A percentile compares a stretch with the other conserved stretches of the same genome.
phyloP scores from a whole-genome alignment of 768 basidiomycete genomes.

The Rhizopogon sp. region DNA sequence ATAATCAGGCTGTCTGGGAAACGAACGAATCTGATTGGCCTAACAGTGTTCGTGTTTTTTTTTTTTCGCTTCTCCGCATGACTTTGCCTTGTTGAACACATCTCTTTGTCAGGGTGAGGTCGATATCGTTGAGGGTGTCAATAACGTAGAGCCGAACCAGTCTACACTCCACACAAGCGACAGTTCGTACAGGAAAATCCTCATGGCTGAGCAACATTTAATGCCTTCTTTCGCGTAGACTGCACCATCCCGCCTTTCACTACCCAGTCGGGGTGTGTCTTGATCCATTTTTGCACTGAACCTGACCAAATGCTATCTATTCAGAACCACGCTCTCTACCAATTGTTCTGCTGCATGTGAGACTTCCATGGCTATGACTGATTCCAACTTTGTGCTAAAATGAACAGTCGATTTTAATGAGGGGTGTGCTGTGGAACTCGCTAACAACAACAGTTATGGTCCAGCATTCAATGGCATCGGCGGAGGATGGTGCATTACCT shows the following conservation, averaged over 20 bases:
- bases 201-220: not conserved
- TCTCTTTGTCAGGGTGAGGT: slow-evolving; percentile 30
- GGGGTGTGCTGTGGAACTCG: slow-evolving; percentile 18
- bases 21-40: slow-evolving; percentile 12
- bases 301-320: not conserved
- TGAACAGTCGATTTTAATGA: slow-evolving; percentile 6
- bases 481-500: slow-evolving; percentile 32
- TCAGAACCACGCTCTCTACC: not conserved
- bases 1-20: slow-evolving; percentile 3
- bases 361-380: not conserved
- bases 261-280: not conserved
- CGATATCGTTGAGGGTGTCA: slow-evolving; percentile 48
- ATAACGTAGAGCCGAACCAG: slow-evolving; percentile 30
- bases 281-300: not conserved
- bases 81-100: not conserved
- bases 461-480: slow-evolving; percentile 24
- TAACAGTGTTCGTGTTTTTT: slow-evolving; percentile 2
- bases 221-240: slow-evolving; percentile 8
- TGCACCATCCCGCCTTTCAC: slow-evolving; percentile 11
- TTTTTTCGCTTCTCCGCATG: not conserved
- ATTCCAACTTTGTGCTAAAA: not conserved
- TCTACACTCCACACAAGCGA: slow-evolving; percentile 25
- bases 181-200: slow-evolving; percentile 9
- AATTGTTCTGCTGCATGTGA: slow-evolving; percentile 9
- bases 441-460: slow-evolving; percentile 12